Percentiles rank a stretch among this genome's conserved stretches.
Evolutionary conservation across 495 filamentous ascomycete species (phyloP).

Genomic region (Aspergillus sclerotiicarbonarius): DNA sequence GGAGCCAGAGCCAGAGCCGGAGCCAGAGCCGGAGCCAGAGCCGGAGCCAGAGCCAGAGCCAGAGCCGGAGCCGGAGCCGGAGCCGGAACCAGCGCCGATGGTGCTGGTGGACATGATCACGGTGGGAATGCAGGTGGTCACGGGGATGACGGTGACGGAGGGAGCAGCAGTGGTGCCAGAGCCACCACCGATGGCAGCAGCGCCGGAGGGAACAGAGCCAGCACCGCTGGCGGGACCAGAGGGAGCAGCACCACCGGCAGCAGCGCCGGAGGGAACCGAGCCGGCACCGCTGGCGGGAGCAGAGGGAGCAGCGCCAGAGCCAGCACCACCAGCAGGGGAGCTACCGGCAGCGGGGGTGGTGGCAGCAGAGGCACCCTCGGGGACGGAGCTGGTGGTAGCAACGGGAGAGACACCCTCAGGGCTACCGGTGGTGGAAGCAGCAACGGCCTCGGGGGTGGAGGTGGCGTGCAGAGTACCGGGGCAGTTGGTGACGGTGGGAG

Average conservation of each 20-base stretch:
- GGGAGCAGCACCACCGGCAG: slow-evolving; percentile 16
- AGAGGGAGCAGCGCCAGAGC: slow-evolving; percentile 9
- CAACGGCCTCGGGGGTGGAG: slow-evolving; percentile 22
- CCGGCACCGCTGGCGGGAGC: slow-evolving; percentile 16
- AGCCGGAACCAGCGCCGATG: slow-evolving; percentile 8
- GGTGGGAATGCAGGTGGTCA: slow-evolving; percentile 47
- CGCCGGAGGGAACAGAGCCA: slow-evolving; percentile 10
- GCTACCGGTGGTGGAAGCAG: slow-evolving; percentile 14
- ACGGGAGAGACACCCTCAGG: slow-evolving; percentile 10
- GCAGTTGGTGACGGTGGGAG: slow-evolving; percentile 58
- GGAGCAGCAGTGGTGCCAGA: slow-evolving; percentile 7
- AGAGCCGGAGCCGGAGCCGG: slow-evolving; percentile 12
- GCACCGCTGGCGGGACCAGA: slow-evolving; percentile 3
- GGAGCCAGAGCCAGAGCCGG: slow-evolving; percentile 1
- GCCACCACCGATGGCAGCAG: slow-evolving; percentile 18
- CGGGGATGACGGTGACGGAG: slow-evolving; percentile 28
- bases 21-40: not conserved
- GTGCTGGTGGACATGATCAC: slow-evolving; percentile 41
- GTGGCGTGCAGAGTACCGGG: slow-evolving; percentile 30
- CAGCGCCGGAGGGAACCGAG: slow-evolving; percentile 13
- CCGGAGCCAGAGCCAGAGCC: slow-evolving; percentile 28
- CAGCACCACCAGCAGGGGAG: not conserved
- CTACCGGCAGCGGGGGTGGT: slow-evolving; percentile 17
- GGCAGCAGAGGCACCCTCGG: slow-evolving; percentile 10
- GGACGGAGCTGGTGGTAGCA: slow-evolving; percentile 14